Evolutionary conservation across 2,329 filamentous ascomycete species (phyloP), one percentile per base, ranked within the genome.

Genomic region (Colletotrichum liriopes): DNA sequence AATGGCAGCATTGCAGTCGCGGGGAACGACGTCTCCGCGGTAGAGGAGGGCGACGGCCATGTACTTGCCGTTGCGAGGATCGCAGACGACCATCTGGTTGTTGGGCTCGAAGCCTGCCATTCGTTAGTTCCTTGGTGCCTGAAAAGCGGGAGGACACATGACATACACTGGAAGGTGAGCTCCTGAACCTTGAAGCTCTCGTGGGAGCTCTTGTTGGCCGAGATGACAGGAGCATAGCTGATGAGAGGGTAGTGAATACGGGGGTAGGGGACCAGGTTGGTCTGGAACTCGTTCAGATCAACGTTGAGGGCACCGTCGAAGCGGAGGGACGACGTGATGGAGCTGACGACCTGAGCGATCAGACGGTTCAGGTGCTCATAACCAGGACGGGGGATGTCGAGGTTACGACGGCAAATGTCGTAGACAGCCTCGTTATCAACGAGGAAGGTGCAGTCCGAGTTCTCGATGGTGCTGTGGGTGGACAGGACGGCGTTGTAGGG

Each of bases 181-280:
- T 96, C 94, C 74, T 91, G 89, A 67, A 95, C 92, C 87, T 94
- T 94, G 90, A 95, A 95, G 86, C 93, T 94, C 87, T 96, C 94
- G 80, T 96, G 94, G 59, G 91, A 90, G 83, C 93, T 94, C 89
- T 93, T 94, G 86, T 89, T 87, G 71, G 91, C 90, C 29, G 91
- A 93, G 75, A 93, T 87, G 77, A 93, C 91, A 41, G 91, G 91
- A 14, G 92, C 91, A 79, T 93, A 93, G 85, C 89, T 92, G 84
- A 93, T 92, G 58, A 93, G 84, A 64, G 92, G 92, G 83, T 93
- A 93, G 86, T 93, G 91, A 76, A 93, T 93, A 81, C 91, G 91
- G 45, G 91, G 91, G 82, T 92, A 93, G 35, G 91, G 91, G 65
- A 93, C 92, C 83, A 93, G 80, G 86, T 93, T 93, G 81, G 91